A percentile compares a stretch with the other conserved stretches of the same genome.
phyloP scores from a whole-genome alignment of 1,139 yeast species.

The Hansenula lynferdii region DNA sequence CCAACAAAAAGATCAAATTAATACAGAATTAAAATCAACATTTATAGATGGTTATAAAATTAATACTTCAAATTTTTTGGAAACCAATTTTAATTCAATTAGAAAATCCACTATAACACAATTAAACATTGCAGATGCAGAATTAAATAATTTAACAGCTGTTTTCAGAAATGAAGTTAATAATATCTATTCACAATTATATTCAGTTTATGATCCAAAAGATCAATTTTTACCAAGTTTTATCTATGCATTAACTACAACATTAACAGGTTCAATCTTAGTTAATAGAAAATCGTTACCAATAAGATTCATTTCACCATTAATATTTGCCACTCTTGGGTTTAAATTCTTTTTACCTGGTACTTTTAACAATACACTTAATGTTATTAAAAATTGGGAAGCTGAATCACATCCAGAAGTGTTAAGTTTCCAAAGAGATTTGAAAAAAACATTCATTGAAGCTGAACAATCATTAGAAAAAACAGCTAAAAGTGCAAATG shows the following conservation, averaged over 20 bases:
- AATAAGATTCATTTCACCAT: slow-evolving; percentile 46
- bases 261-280: slow-evolving; percentile 53
- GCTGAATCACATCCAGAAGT: slow-evolving; percentile 30
- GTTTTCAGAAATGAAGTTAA: slow-evolving; percentile 20
- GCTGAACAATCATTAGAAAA: slow-evolving; percentile 11
- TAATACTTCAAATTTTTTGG: slow-evolving; percentile 18
- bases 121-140: slow-evolving; percentile 17
- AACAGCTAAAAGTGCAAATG: slow-evolving; percentile 8
- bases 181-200: slow-evolving; percentile 9
- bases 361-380: slow-evolving; percentile 27
- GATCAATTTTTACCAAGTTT: slow-evolving; percentile 41
- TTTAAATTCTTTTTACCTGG: slow-evolving; percentile 31
- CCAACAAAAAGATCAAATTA: slow-evolving; percentile 8
- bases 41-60: slow-evolving; percentile 22
- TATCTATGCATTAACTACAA: slow-evolving; percentile 48
- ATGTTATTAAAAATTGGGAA: slow-evolving; percentile 24
- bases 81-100: slow-evolving; percentile 12
- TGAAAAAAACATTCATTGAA: slow-evolving; percentile 14
- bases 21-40: slow-evolving; percentile 5
- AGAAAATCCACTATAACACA: slow-evolving; percentile 15
- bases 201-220: slow-evolving; percentile 20
- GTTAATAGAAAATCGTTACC: slow-evolving; percentile 43
- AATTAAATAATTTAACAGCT: slow-evolving; percentile 19
- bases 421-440: slow-evolving; percentile 21
- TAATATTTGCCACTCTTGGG: slow-evolving; percentile 42